These are phyloP conservation scores for Cyclocybe aegerita DNA, from an alignment of 768 basidiomycete species.

Conservation along the genomic window DNA sequence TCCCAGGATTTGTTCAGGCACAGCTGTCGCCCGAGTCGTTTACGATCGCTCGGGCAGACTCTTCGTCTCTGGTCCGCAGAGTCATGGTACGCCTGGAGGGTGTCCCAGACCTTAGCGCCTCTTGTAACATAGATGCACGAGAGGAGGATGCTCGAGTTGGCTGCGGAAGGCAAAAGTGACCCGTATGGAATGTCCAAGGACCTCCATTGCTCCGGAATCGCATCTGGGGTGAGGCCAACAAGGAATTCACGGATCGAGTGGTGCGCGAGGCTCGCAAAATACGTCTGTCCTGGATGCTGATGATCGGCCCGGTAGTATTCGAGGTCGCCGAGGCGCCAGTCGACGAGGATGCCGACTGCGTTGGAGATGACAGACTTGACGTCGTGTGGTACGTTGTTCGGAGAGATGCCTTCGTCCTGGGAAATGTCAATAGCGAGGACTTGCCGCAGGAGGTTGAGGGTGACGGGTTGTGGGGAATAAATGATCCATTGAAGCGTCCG, in stretches of 20 bases:
- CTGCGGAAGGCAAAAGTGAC: not conserved
- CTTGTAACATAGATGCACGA: not conserved
- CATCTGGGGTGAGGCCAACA: not conserved
- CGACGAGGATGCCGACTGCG: slow-evolving; percentile 1
- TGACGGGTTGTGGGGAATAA: not conserved
- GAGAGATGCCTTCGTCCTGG: not conserved
- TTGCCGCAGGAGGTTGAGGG: not conserved
- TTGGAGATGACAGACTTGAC: slow-evolving; percentile 2
- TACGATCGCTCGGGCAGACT: not conserved
- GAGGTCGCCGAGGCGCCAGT: not conserved
- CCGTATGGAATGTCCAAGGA: not conserved
- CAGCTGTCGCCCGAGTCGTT: not conserved
- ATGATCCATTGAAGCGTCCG: slow-evolving; percentile 4
- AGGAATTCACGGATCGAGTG: slow-evolving; percentile 3
- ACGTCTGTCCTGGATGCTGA: too few species aligned
- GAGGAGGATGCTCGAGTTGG: not conserved
- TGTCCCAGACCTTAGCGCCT: not conserved
- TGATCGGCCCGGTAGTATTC: not conserved
- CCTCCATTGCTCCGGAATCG: not conserved
- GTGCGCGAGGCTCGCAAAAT: not conserved
- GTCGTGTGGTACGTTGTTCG: not conserved
- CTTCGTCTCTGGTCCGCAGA: slow-evolving; percentile 1
- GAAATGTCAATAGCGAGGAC: slow-evolving; percentile 1
- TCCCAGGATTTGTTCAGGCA: not conserved
- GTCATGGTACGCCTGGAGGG: not conserved